Conservation (phyloP, 2,329 filamentous ascomycete species). For the Escovopsis sp. region DNA sequence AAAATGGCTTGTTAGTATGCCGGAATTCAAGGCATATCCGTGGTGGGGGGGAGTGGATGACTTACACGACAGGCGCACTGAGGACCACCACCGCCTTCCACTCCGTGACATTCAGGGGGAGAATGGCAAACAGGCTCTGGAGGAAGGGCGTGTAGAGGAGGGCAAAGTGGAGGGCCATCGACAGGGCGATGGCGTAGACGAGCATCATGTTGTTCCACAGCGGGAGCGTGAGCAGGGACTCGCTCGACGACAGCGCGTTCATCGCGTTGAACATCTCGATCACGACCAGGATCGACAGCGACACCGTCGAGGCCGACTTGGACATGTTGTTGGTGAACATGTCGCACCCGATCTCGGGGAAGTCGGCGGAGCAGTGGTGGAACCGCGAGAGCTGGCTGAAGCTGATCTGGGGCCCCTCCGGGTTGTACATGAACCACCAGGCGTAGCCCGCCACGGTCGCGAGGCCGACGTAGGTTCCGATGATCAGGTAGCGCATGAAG, state of each 20-base stretch:
- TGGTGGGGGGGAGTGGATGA: conserved; percentile 10
- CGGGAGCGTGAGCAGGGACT: conserved; percentile 82
- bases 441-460: conserved; percentile 94
- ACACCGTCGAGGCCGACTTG: conserved; percentile 84
- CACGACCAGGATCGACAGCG: conserved; percentile 80
- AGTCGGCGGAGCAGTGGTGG: conserved; percentile 77
- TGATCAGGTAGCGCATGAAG: conserved; percentile 94
- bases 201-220: conserved; percentile 99
- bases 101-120: conserved; percentile 72
- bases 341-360: conserved; percentile 76
- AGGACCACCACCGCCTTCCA: conserved; percentile 86
- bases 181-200: conserved; percentile 82
- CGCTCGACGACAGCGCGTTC: conserved; percentile 91
- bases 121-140: conserved; percentile 77
- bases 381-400: conserved; percentile 87
- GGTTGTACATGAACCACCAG: conserved; percentile 99
- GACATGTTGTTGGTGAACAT: conserved; percentile 84
- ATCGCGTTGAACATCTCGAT: conserved; percentile 99
- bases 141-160: conserved; percentile 85
- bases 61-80: conserved; percentile 86
- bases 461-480: conserved; percentile 85
- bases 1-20: conserved; percentile 10
- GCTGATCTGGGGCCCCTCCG: conserved; percentile 74
- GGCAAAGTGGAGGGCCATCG: conserved; percentile 89
- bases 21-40: background rate